These are phyloP conservation scores for Telfairia occidentalis DNA, from an alignment of 331 rosid species.

Conservation along the genomic window DNA sequence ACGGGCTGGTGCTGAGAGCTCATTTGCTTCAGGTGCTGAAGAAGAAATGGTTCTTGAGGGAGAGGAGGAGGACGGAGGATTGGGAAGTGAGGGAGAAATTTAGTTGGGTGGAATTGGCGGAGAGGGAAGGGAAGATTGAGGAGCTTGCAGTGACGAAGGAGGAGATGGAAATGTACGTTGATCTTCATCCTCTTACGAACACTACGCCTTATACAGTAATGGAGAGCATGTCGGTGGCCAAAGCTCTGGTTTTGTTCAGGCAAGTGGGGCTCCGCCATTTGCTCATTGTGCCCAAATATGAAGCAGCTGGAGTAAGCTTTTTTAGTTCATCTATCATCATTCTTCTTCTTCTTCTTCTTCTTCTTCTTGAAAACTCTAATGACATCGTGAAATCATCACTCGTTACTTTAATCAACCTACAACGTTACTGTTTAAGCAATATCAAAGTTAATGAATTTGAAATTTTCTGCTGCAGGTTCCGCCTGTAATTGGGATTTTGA, in stretches of 20 bases:
- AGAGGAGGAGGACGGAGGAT: slow-evolving; percentile 67
- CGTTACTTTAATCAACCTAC: no score
- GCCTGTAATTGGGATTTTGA: slow-evolving; percentile 71
- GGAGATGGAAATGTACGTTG: slow-evolving; percentile 77
- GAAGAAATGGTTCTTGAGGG: slow-evolving; percentile 72
- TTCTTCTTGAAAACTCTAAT: no score
- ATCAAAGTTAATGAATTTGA: background rate
- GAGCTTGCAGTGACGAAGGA: slow-evolving; percentile 57
- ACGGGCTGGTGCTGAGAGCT: slow-evolving; percentile 69
- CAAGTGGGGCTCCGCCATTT: slow-evolving; percentile 75
- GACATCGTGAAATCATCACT: no score
- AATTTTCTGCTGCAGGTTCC: slow-evolving; percentile 48
- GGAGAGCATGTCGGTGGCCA: slow-evolving; percentile 65
- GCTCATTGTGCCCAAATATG: slow-evolving; percentile 66
- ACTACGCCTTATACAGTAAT: slow-evolving; percentile 65
- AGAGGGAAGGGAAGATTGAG: slow-evolving; percentile 57
- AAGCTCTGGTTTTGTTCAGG: slow-evolving; percentile 75
- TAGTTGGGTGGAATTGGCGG: slow-evolving; percentile 62
- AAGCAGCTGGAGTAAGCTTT: slow-evolving; percentile 59
- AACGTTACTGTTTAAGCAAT: no score
- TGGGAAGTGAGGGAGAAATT: slow-evolving; percentile 88
- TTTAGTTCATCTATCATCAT: background rate
- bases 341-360: background rate
- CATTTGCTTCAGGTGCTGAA: slow-evolving; percentile 63
- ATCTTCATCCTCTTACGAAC: slow-evolving; percentile 76